Percentiles rank a stretch among this genome's conserved stretches.
Evolutionary conservation across 768 basidiomycete species (phyloP).

Genomic region (Serendipita indica): DNA sequence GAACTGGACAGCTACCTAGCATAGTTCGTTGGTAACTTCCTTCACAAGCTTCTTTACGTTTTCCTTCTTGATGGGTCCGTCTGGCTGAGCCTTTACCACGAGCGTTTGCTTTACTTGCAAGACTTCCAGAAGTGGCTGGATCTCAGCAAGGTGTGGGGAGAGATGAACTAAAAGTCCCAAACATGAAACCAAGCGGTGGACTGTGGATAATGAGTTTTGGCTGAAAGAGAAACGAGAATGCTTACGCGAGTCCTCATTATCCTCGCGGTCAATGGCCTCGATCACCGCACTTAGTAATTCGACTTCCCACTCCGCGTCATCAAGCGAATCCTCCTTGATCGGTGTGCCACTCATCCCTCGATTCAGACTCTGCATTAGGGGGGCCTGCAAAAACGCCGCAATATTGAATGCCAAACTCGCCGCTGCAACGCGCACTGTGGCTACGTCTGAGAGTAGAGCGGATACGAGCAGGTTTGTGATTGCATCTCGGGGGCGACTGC

Average conservation of each 20-base stretch:
- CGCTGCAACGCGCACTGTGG: constrained; percentile 55
- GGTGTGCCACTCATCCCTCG: constrained; percentile 16
- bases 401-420: constrained; percentile 73
- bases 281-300: constrained; percentile 75
- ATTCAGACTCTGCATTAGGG: constrained; percentile 32
- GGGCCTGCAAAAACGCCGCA: constrained; percentile 48
- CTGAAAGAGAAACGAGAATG: constrained; percentile 10
- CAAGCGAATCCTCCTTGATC: constrained; percentile 21
- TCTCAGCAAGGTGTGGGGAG: constrained; percentile 48
- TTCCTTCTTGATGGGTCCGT: constrained; percentile 48
- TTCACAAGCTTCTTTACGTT: constrained; percentile 40
- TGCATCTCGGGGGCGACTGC: constrained; percentile 23
- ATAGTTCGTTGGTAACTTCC: constrained; percentile 37
- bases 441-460: constrained; percentile 53
- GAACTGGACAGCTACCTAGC: too few species aligned
- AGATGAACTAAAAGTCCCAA: constrained; percentile 62
- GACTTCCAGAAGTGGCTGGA: constrained; percentile 50
- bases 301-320: constrained; percentile 63
- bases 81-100: constrained; percentile 38
- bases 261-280: constrained; percentile 59
- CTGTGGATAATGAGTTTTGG: constrained; percentile 24
- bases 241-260: constrained; percentile 71
- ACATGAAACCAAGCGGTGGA: constrained; percentile 69
- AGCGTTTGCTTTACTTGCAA: constrained; percentile 46
- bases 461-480: constrained; percentile 47